Conservation (phyloP, 192 early-diverging fungal genomes). For the Coemansia sp. region DNA sequence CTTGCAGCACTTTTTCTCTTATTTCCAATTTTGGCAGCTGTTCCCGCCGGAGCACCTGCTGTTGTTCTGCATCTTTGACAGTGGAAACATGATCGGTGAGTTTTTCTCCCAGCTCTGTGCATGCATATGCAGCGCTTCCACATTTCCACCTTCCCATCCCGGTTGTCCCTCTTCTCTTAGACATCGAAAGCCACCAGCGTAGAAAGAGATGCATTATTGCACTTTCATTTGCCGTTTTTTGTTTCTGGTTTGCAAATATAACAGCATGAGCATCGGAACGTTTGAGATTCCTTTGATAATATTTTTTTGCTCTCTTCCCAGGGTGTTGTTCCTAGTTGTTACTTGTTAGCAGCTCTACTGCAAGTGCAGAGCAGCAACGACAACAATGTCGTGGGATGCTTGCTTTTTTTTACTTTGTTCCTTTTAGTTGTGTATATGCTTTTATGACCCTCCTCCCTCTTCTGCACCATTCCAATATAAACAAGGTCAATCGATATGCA, state of each 20-base stretch:
- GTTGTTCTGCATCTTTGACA: neutral
- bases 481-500: conserved; percentile 4
- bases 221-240: neutral
- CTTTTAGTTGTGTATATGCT: neutral
- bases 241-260: neutral
- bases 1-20: neutral
- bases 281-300: neutral
- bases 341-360: neutral
- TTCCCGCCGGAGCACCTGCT: neutral
- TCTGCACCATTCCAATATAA: neutral
- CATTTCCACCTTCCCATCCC: neutral
- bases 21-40: neutral
- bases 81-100: neutral
- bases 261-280: neutral
- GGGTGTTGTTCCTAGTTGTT: neutral
- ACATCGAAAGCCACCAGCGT: neutral
- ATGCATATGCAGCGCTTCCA: neutral
- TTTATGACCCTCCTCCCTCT: neutral
- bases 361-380: neutral
- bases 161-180: neutral
- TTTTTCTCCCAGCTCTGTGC: neutral
- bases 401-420: neutral
- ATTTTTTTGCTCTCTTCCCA: neutral
- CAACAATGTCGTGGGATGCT: neutral
- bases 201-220: neutral